Evolutionary conservation across 1,284 basidiomycete species (phyloP).

Genomic region (Boletellus deceptivus): DNA sequence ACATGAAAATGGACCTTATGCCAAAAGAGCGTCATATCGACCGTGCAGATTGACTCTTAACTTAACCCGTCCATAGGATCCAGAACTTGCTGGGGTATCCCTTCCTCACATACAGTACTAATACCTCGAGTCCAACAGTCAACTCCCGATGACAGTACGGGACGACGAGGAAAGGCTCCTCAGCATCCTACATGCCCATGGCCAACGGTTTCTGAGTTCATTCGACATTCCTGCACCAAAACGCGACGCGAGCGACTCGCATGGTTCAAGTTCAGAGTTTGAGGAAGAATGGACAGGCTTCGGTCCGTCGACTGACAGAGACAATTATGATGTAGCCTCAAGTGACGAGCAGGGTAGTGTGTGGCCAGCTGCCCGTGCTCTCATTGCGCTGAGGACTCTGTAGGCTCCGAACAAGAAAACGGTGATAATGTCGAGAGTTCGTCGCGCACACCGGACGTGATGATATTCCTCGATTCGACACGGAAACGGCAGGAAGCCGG

Average conservation of each 20-base stretch:
- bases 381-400: neutral
- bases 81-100: too few species aligned
- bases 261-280: constrained; percentile 11
- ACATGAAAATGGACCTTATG: neutral
- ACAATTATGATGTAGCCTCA: constrained; percentile 7
- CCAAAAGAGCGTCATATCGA: too few species aligned
- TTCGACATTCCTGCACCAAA: constrained; percentile 41
- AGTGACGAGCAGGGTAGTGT: constrained; percentile 22
- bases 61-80: too few species aligned
- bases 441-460: constrained; percentile 39
- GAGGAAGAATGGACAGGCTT: constrained; percentile 39
- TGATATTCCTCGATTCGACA: constrained; percentile 54
- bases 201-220: constrained; percentile 57
- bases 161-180: constrained; percentile 43
- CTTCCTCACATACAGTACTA: too few species aligned
- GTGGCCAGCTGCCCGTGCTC: neutral
- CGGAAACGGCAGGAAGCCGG: constrained; percentile 23
- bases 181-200: constrained; percentile 59
- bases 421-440: constrained; percentile 40
- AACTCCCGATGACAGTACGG: constrained; percentile 14
- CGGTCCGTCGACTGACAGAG: constrained; percentile 5
- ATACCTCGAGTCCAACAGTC: neutral
- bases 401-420: constrained; percentile 43
- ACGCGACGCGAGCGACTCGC: constrained; percentile 29
- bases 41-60: too few species aligned